Conservation (phyloP, 1,139 yeast species). For the Pichia kudriavzevii region DNA sequence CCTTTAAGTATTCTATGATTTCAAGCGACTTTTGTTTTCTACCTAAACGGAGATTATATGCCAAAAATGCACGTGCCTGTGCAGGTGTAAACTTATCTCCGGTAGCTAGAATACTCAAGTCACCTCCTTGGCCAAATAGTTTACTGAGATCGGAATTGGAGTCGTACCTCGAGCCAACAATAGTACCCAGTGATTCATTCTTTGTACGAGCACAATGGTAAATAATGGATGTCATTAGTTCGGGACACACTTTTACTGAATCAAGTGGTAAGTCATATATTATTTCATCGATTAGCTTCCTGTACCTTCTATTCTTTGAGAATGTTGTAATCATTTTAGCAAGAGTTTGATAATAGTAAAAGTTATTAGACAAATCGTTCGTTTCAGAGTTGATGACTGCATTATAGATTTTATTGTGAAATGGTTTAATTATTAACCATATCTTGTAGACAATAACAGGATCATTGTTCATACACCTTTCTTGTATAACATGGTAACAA, state of each 20-base stretch:
- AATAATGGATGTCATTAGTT: conserved; percentile 30
- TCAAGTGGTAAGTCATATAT: conserved; percentile 29
- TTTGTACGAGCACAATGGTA: conserved; percentile 28
- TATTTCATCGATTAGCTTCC: conserved; percentile 26
- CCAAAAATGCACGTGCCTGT: conserved; percentile 33
- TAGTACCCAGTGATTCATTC: conserved; percentile 26
- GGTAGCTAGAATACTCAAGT: conserved; percentile 10
- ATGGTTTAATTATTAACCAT: conserved; percentile 25
- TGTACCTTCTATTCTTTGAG: conserved; percentile 29
- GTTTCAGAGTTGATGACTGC: conserved; percentile 18
- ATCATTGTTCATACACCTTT: conserved; percentile 21
- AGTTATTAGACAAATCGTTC: conserved; percentile 24
- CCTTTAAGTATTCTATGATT: conserved; percentile 24
- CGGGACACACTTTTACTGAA: conserved; percentile 31
- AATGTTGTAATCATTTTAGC: conserved; percentile 29
- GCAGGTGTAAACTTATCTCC: conserved; percentile 20
- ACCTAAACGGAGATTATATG: conserved; percentile 33
- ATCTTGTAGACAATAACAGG: conserved; percentile 20
- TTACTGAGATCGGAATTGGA: conserved; percentile 11
- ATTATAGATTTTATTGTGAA: conserved; percentile 24
- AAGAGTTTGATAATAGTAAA: conserved; percentile 25
- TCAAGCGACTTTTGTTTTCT: conserved; percentile 36
- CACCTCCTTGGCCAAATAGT: conserved; percentile 12
- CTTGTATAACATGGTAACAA: conserved; percentile 23
- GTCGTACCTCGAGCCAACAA: conserved; percentile 27